A percentile compares a stretch with the other conserved stretches of the same genome.
phyloP scores from a whole-genome alignment of 148 eudicot species.

The Nepenthes gracilis region DNA sequence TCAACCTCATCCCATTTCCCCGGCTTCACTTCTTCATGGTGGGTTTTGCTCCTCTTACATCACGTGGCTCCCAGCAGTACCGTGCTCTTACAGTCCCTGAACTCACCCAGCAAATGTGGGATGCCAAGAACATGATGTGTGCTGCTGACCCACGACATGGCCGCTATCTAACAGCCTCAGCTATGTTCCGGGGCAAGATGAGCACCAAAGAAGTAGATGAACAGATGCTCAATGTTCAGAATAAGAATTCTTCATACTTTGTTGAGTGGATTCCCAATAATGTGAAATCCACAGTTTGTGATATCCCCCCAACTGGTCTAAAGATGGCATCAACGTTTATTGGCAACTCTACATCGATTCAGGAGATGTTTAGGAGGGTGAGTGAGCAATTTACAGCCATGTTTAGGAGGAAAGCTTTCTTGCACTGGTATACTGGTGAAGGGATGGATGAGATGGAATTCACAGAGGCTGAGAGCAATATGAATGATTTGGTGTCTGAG shows the following conservation, averaged over 20 bases:
- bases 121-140: constrained; percentile 88
- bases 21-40: constrained; percentile 83
- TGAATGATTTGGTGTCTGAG: constrained; percentile 84
- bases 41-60: constrained; percentile 68
- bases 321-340: constrained; percentile 76
- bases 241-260: constrained; percentile 80
- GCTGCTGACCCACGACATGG: constrained; percentile 86
- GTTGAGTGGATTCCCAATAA: constrained; percentile 86
- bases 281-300: constrained; percentile 71
- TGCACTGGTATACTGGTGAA: constrained; percentile 86
- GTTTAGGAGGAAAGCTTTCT: constrained; percentile 86
- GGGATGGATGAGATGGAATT: constrained; percentile 96
- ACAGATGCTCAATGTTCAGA: constrained; percentile 76
- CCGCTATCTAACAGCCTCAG: constrained; percentile 69
- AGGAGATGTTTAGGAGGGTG: constrained; percentile 80
- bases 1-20: constrained; percentile 65
- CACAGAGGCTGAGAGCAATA: constrained; percentile 82
- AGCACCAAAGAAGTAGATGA: constrained; percentile 88
- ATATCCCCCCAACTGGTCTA: constrained; percentile 65
- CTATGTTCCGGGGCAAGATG: constrained; percentile 80
- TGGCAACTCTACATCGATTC: constrained; percentile 73
- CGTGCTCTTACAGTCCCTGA: constrained; percentile 54
- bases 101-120: constrained; percentile 85
- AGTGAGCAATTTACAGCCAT: constrained; percentile 85
- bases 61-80: constrained; percentile 64